Evolutionary conservation across 176 grass and related monocot species (phyloP), one percentile per base, ranked within the genome.

Genomic region (Pontederia paniculata): DNA sequence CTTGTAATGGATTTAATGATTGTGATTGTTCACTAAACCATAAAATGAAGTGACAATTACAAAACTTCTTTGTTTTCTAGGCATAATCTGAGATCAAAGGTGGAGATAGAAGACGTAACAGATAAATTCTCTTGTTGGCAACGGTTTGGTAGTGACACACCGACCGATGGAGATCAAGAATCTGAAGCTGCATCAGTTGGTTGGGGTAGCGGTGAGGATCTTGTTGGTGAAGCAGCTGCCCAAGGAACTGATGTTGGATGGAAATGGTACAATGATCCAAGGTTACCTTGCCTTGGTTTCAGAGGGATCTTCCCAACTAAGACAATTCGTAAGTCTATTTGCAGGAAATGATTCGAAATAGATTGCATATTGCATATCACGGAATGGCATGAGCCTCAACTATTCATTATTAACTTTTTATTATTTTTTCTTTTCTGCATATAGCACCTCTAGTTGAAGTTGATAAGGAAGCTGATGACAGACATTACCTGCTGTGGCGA

Each of bases 221-320:
- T 10, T 61, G 54, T 60, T 62, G 86, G 63, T 6, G 77, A 87
- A 46, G 70, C 86, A 21, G 48, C 80, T 60, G 76, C 79, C 12
- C 83, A 97, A 72, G 91, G 74, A 11, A 84, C 74, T 23, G 72
- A 75, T 44, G 50, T 76, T 73, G 86, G 93, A 70, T 97, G 93
- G 93, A 71, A 77, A 37, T 97, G 93, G 93, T 70, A 87, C 42
- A 90, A 69, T 60, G 93, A 97, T 77, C 93, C 93, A 28, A 55
- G 93, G 53, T 49, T 97, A 10, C 74, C 73, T 64, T 77, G 55
- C 69, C 83, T 97, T 65, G 93, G 93, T 50, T 97, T 81, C 42
- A 84, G 93, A 75, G 93, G 83, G 79, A 84, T 97, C 41, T 97
- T 97, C 59, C 86, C 93, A 28, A 58, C 83, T 72, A 66, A 88